Evolutionary conservation across 352 stramenopile genomes (phyloP), one percentile per base, ranked within the genome.

Genomic region (Peronospora farinosa): DNA sequence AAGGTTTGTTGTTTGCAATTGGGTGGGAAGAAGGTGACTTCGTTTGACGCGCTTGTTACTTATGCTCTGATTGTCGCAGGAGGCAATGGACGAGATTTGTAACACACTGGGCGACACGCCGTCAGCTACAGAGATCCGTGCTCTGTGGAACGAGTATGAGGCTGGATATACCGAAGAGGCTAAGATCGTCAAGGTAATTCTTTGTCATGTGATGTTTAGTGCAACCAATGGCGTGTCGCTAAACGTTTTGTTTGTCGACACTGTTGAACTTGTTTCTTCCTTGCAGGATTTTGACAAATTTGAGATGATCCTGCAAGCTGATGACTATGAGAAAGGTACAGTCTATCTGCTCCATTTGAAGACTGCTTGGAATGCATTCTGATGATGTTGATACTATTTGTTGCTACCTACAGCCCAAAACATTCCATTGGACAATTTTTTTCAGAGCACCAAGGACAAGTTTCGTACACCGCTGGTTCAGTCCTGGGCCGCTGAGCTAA

Each of bases 231-330:
- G 8, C 17, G 10, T 47, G 13, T n/a, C 45, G 17, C 30, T 53
- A 11, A n/a, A 66, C 36, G 4, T 45, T 16, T 33, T 51, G 9
- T 56, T 31, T 17, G 11, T 5, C 19, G 7, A 23, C n/a, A 27
- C 8, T 60, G 12, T 27, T 27, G 3, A 6, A 7, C 5, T 2
- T 57, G 25, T 7, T 46, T 5, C 9, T 9, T 1, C 19, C 3
- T 21, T 25, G 5, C 37, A 86, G 67, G 91, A 97, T 61, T 93
- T 97, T 67, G 91, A 97, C 63, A 96, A 96, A 64, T 92, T 97
- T 48, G 91, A 97, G 64, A 97, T 97, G 88, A 96, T 96, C 38
- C 60, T 97, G 42, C 91, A 97, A 58, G 91, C 91, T 8, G 72
- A 96, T 43, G 86, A 97, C 41, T 97, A 97, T 62, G 91, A 97